A percentile compares a stretch with the other conserved stretches of the same genome.
These are phyloP conservation scores for Xylaria sp. DNA, from an alignment of 2,329 filamentous ascomycete genomes.

Conservation along the genomic window DNA sequence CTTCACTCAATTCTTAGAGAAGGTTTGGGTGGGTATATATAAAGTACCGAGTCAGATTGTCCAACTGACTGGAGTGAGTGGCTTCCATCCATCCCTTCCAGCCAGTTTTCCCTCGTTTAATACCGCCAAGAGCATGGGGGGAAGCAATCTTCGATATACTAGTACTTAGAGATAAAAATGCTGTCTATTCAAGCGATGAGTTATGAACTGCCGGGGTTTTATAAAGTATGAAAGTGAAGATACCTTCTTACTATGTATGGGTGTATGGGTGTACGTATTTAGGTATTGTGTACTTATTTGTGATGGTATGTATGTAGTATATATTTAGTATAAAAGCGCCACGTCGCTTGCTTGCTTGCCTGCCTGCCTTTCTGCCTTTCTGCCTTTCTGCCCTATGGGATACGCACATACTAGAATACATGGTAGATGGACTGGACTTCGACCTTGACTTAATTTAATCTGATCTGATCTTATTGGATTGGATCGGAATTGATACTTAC, in stretches of 20 bases:
- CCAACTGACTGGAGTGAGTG: constrained; percentile 7
- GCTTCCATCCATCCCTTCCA: not conserved
- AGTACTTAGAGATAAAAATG: not conserved
- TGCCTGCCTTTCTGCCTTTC: too few species aligned
- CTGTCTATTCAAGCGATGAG: constrained; percentile 3
- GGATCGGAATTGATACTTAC: too few species aligned
- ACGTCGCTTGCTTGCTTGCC: too few species aligned
- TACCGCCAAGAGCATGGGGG: constrained; percentile 4
- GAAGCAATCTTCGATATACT: too few species aligned
- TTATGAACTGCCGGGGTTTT: not conserved
- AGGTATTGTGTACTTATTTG: not conserved
- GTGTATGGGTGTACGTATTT: not conserved
- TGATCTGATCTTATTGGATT: too few species aligned
- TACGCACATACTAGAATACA: too few species aligned
- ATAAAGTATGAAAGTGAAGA: not conserved
- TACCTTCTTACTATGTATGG: not conserved
- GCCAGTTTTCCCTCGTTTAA: constrained; percentile 20
- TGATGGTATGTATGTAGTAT: too few species aligned
- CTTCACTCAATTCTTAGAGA: constrained; percentile 2
- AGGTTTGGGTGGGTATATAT: not conserved
- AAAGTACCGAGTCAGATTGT: not conserved
- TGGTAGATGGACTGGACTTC: too few species aligned
- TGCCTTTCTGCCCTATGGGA: too few species aligned
- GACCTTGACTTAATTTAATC: too few species aligned
- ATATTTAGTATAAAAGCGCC: not conserved